Conservation (phyloP, 768 basidiomycete species). For the Boletus patriciae region DNA sequence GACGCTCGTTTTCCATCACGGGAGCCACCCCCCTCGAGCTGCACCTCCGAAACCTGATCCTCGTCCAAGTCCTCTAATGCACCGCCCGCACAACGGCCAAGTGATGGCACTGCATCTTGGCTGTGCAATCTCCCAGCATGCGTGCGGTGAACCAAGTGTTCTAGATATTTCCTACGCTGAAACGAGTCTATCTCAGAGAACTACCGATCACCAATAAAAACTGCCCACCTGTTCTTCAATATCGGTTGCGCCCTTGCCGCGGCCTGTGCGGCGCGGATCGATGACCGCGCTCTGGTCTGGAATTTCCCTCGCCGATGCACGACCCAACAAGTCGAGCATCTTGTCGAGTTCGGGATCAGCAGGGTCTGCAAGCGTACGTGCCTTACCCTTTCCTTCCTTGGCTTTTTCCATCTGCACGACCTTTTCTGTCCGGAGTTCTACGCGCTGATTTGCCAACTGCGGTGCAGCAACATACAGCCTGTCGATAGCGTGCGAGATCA, state of each 20-base stretch:
- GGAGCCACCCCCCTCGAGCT: constrained; percentile 4
- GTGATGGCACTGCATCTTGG: constrained; percentile 65
- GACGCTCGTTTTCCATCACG: constrained; percentile 24
- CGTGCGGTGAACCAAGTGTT: constrained; percentile 69
- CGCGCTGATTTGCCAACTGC: constrained; percentile 88
- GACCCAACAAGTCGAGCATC: constrained; percentile 70
- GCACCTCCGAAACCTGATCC: not conserved
- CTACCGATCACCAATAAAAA: constrained; percentile 1
- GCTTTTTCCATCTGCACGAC: constrained; percentile 74
- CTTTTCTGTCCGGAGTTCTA: constrained; percentile 78
- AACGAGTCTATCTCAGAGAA: constrained; percentile 6
- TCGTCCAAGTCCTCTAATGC: not conserved
- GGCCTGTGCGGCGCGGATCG: constrained; percentile 56
- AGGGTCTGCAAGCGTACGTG: constrained; percentile 38
- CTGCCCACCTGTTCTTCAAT: constrained; percentile 62
- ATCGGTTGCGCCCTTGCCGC: constrained; percentile 52
- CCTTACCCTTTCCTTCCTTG: constrained; percentile 51
- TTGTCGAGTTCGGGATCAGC: constrained; percentile 55
- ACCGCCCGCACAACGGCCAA: constrained; percentile 28
- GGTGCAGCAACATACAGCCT: constrained; percentile 83
- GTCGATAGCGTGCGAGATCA: constrained; percentile 86
- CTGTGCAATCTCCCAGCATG: constrained; percentile 69
- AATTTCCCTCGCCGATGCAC: constrained; percentile 66
- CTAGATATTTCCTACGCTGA: constrained; percentile 75
- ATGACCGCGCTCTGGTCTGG: constrained; percentile 69